A percentile compares a stretch with the other conserved stretches of the same genome.
phyloP scores from a whole-genome alignment of 2,329 filamentous ascomycete species.

The Arthroderma uncinatum region DNA sequence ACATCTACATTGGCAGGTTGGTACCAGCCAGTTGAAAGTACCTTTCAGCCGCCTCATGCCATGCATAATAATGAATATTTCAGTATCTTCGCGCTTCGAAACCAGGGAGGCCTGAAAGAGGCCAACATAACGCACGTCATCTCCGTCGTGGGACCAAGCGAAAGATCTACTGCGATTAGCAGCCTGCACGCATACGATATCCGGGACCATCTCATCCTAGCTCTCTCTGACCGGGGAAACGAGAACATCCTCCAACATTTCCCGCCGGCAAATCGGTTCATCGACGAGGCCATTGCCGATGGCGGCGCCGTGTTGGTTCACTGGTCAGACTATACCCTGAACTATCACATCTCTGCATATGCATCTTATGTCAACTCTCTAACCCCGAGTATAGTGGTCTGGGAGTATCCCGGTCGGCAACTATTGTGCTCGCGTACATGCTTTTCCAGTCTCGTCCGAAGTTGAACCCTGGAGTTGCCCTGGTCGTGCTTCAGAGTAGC shows the following conservation, averaged over 20 bases:
- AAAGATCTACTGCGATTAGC: background rate
- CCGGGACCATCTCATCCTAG: slow-evolving; percentile 21
- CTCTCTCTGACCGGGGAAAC: slow-evolving; percentile 82
- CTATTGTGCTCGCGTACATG: slow-evolving; percentile 72
- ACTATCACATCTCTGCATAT: background rate
- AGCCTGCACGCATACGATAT: background rate
- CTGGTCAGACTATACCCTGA: slow-evolving; percentile 41
- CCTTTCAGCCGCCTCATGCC: background rate
- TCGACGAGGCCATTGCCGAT: slow-evolving; percentile 58
- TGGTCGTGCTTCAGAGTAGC: slow-evolving; percentile 56
- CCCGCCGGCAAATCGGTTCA: slow-evolving; percentile 66
- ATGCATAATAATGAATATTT: background rate
- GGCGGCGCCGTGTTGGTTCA: slow-evolving; percentile 54
- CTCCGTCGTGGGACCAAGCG: slow-evolving; percentile 55
- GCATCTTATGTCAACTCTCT: background rate
- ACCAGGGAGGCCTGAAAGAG: slow-evolving; percentile 56
- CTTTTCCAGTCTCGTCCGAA: slow-evolving; percentile 48
- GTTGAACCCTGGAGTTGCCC: slow-evolving; percentile 49
- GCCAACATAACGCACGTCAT: slow-evolving; percentile 78
- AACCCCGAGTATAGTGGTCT: slow-evolving; percentile 55
- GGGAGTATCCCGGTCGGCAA: slow-evolving; percentile 87
- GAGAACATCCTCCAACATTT: slow-evolving; percentile 76
- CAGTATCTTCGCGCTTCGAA: slow-evolving; percentile 68
- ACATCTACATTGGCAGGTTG: slow-evolving; percentile 7
- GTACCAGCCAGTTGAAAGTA: background rate